Evolutionary conservation across 2,329 filamentous ascomycete genomes (phyloP).

Genomic region (Didymella arachidicola): DNA sequence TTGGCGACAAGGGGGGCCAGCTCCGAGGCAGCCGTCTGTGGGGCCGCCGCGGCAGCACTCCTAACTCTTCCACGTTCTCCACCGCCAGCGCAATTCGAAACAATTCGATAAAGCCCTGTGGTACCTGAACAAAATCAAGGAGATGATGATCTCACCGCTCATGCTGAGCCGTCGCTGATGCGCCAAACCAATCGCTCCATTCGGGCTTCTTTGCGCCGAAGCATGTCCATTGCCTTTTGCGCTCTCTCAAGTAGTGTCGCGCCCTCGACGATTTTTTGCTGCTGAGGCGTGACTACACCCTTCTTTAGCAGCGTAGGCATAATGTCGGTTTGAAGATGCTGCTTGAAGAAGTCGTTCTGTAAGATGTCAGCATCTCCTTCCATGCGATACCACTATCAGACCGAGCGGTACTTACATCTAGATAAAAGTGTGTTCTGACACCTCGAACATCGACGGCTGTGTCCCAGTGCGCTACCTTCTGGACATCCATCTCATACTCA

Average conservation of each 20-base stretch:
- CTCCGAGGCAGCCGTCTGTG: conserved; percentile 5
- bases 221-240: conserved; percentile 54
- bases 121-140: conserved; percentile 1
- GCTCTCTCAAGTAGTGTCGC: conserved; percentile 53
- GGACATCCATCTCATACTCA: conserved; percentile 63
- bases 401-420: conserved; percentile 50
- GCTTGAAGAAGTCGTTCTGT: conserved; percentile 64
- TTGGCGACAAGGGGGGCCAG: background rate
- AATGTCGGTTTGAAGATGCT: conserved; percentile 63
- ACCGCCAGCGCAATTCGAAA: conserved; percentile 17
- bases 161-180: conserved; percentile 35
- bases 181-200: conserved; percentile 56
- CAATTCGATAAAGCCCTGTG: conserved; percentile 11
- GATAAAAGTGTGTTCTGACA: conserved; percentile 65
- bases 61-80: conserved; percentile 11
- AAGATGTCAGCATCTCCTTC: conserved; percentile 5
- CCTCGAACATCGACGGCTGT: conserved; percentile 62
- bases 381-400: background rate
- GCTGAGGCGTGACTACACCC: conserved; percentile 54
- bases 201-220: conserved; percentile 56
- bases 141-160: conserved; percentile 12
- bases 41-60: conserved; percentile 18
- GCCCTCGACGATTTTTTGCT: conserved; percentile 53
- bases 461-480: conserved; percentile 58
- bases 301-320: conserved; percentile 58